phyloP scores from a whole-genome alignment of 2,329 filamentous ascomycete genomes.

The Alternaria tenuissima region DNA sequence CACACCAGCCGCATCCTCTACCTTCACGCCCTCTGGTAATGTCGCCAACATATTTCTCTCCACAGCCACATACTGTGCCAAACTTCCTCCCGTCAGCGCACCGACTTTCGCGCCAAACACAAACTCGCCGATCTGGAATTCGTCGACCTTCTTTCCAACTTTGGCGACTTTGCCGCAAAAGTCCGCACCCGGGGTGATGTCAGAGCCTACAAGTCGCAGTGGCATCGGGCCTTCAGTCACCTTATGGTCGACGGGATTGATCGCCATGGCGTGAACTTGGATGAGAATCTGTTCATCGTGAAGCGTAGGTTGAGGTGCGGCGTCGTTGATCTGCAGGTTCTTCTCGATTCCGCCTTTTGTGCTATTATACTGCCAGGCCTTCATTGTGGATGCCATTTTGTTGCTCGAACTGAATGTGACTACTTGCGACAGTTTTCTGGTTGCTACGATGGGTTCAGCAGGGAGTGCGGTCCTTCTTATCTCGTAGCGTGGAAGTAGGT shows the following conservation, averaged over 20 bases:
- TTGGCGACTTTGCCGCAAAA: slow-evolving; percentile 60
- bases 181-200: slow-evolving; percentile 58
- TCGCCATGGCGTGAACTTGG: slow-evolving; percentile 60
- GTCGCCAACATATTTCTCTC: slow-evolving; percentile 24
- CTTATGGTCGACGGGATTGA: slow-evolving; percentile 74
- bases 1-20: slow-evolving; percentile 49
- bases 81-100: slow-evolving; percentile 44
- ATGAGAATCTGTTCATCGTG: slow-evolving; percentile 62
- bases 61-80: slow-evolving; percentile 51
- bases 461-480: slow-evolving; percentile 2
- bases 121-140: slow-evolving; percentile 47
- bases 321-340: slow-evolving; percentile 58
- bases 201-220: slow-evolving; percentile 46
- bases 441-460: neutral
- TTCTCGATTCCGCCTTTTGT: slow-evolving; percentile 61
- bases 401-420: neutral
- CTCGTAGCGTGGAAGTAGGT: slow-evolving; percentile 5
- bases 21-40: slow-evolving; percentile 37
- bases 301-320: slow-evolving; percentile 52
- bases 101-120: slow-evolving; percentile 52
- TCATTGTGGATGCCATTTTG: slow-evolving; percentile 56
- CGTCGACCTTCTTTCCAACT: slow-evolving; percentile 36
- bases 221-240: slow-evolving; percentile 59
- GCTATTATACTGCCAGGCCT: slow-evolving; percentile 65
- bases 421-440: neutral